Evolutionary conservation across 805 yeast species (phyloP).

Genomic region (Candida silvicultrix): DNA sequence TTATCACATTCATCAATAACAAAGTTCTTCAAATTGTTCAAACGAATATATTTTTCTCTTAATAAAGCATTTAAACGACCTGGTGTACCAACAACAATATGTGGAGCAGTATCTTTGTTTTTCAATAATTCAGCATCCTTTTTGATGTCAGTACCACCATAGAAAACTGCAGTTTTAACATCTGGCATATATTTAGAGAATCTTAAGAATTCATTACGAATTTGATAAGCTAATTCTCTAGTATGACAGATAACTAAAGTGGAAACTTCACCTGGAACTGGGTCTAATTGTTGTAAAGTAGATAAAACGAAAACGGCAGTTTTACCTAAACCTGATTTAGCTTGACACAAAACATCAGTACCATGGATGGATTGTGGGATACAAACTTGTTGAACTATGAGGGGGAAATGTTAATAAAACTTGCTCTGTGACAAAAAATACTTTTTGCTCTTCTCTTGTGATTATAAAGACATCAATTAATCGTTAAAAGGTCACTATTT

Average conservation of each 20-base stretch:
- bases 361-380: constrained; percentile 98
- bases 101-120: constrained; percentile 92
- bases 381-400: constrained; percentile 89
- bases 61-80: constrained; percentile 95
- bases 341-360: constrained; percentile 97
- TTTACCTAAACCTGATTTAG: constrained; percentile 99
- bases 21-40: constrained; percentile 86
- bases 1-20: constrained; percentile 98
- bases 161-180: constrained; percentile 92
- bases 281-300: constrained; percentile 94
- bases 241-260: constrained; percentile 96
- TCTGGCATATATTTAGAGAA: constrained; percentile 98
- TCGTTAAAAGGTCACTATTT: no score
- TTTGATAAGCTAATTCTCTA: constrained; percentile 97
- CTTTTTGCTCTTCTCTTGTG: neutral
- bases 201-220: constrained; percentile 94
- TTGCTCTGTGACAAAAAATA: neutral
- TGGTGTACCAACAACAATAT: constrained; percentile 95
- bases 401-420: constrained; percentile 2
- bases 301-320: constrained; percentile 96
- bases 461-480: neutral
- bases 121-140: constrained; percentile 84
- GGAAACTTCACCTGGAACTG: constrained; percentile 93
- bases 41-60: constrained; percentile 81
- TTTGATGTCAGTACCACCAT: constrained; percentile 87